These are phyloP conservation scores for Carex pumila DNA, from an alignment of 176 grass and related monocot species.

Conservation along the genomic window DNA sequence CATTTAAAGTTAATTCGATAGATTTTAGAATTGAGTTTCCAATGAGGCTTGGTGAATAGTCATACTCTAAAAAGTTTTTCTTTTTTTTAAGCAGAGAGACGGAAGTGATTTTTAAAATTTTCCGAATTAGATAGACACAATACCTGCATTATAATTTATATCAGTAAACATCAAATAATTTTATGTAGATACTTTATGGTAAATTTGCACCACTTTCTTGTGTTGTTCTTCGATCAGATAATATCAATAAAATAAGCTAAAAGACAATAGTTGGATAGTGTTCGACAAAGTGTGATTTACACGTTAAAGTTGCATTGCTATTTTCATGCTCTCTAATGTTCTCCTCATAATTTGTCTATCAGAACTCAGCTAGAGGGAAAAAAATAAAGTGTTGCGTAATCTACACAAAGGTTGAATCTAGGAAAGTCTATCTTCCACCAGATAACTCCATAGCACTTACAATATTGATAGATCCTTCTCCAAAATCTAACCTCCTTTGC, in stretches of 20 bases:
- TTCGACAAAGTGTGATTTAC: not conserved
- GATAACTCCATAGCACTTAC: slow-evolving; percentile 64
- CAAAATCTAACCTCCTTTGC: slow-evolving; percentile 40
- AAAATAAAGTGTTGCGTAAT: no score
- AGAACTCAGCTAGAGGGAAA: not conserved
- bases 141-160: not conserved
- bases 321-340: not conserved
- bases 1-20: no score
- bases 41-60: no score
- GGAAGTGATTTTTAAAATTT: not conserved
- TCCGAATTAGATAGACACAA: not conserved
- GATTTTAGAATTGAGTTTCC: no score
- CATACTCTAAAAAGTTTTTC: no score
- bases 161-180: not conserved
- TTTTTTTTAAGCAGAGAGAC: not conserved
- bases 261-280: not conserved
- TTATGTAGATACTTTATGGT: not conserved
- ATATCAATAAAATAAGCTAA: not conserved
- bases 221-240: not conserved
- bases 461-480: slow-evolving; percentile 49
- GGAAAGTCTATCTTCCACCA: slow-evolving; percentile 37
- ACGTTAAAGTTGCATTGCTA: not conserved
- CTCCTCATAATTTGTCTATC: not conserved
- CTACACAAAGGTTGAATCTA: not conserved
- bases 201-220: not conserved